A percentile compares a stretch with the other conserved stretches of the same genome.
phyloP scores from a whole-genome alignment of 2,329 filamentous ascomycete species.

The Hymenoscyphus albidus region DNA sequence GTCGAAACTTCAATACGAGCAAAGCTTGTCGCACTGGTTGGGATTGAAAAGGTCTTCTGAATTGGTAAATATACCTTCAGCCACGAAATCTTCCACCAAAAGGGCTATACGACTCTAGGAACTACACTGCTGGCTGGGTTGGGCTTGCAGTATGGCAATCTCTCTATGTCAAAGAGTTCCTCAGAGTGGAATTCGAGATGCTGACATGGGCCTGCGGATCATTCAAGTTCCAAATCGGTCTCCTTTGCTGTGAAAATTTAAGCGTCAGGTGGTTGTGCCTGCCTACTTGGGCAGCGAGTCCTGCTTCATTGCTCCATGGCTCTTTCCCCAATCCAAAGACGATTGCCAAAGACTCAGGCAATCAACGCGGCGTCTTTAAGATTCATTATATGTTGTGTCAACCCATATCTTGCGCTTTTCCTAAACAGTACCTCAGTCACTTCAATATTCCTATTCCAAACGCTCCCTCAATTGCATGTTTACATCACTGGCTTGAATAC shows the following conservation, averaged over 20 bases:
- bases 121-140: no score
- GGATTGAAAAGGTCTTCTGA: neutral
- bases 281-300: neutral
- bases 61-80: neutral
- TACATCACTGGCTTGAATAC: neutral
- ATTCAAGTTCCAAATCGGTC: no score
- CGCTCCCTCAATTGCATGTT: neutral
- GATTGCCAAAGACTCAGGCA: no score
- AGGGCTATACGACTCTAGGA: neutral
- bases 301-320: neutral
- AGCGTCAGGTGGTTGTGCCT: neutral
- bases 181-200: no score
- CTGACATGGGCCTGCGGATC: no score
- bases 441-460: neutral
- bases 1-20: neutral
- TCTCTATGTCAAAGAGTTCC: no score
- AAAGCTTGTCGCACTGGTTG: neutral
- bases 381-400: no score
- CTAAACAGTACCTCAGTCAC: no score
- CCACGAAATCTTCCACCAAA: neutral
- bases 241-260: no score
- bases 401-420: no score
- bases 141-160: no score
- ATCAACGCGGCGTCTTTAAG: no score
- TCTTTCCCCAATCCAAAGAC: neutral